phyloP scores from a whole-genome alignment of 139 green algal genomes.

The Coccomyxa sp. region DNA sequence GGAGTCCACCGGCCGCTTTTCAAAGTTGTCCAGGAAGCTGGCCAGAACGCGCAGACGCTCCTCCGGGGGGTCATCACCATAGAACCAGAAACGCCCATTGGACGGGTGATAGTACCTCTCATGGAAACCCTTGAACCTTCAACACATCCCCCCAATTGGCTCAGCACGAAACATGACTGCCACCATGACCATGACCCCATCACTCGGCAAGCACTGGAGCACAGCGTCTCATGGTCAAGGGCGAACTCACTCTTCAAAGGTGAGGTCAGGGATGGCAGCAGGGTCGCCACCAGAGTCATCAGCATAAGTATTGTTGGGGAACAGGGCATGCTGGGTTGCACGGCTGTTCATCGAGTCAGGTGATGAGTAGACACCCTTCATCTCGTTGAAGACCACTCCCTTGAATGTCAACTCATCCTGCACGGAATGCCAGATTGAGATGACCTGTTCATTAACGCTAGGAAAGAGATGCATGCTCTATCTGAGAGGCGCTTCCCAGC shows the following conservation, averaged over 20 bases:
- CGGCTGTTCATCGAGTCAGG: conserved; percentile 87
- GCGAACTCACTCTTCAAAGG: conserved; percentile 76
- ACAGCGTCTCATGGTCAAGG: neutral
- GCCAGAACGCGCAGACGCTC: conserved; percentile 81
- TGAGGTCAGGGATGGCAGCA: conserved; percentile 86
- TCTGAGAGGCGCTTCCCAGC: too few species aligned
- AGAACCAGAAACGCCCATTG: conserved; percentile 98
- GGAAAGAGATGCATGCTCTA: neutral
- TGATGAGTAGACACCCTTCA: conserved; percentile 99
- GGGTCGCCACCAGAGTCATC: conserved; percentile 94
- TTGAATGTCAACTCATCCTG: conserved; percentile 80
- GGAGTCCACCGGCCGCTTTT: conserved; percentile 65
- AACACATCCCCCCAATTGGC: neutral
- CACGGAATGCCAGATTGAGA: neutral
- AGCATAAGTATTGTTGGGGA: conserved; percentile 83
- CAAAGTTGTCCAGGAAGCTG: conserved; percentile 80
- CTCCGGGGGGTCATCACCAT: conserved; percentile 87
- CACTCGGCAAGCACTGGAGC: too few species aligned
- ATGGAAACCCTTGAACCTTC: conserved; percentile 79
- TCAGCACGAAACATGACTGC: neutral
- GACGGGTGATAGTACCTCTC: conserved; percentile 92
- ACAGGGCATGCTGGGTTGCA: conserved; percentile 72
- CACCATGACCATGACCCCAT: too few species aligned
- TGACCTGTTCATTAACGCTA: neutral
- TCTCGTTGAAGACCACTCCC: conserved; percentile 99